A percentile compares a stretch with the other conserved stretches of the same genome.
Conservation (phyloP, 257 asterid genomes). For the Voacanga thouarsii region DNA sequence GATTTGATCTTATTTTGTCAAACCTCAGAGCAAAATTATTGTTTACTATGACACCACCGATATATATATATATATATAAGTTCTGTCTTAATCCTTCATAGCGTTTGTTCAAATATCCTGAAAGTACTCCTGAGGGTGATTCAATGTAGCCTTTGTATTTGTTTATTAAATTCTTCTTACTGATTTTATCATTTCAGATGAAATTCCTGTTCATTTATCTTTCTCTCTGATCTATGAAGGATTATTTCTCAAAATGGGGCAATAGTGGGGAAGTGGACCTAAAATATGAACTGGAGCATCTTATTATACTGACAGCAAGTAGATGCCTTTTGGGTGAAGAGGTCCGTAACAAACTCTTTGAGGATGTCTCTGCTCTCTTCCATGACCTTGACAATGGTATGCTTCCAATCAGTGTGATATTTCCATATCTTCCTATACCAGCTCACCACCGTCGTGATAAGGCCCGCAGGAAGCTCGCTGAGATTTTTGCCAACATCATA, state of each 20-base stretch:
- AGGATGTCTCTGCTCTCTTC: slow-evolving; percentile 88
- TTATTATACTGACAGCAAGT: slow-evolving; percentile 89
- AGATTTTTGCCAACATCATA: slow-evolving; percentile 66
- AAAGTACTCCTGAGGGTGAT: not conserved
- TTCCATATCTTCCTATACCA: slow-evolving; percentile 90
- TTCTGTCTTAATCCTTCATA: not conserved
- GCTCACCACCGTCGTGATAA: slow-evolving; percentile 86
- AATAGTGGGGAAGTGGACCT: slow-evolving; percentile 89
- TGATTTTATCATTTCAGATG: not conserved
- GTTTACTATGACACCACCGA: no score
- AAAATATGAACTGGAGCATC: slow-evolving; percentile 82
- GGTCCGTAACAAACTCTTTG: slow-evolving; percentile 90
- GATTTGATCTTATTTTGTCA: not conserved
- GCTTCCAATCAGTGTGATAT: slow-evolving; percentile 91
- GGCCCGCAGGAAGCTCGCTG: slow-evolving; percentile 83
- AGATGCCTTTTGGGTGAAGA: slow-evolving; percentile 90
- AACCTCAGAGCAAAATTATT: not conserved
- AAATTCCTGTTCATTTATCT: slow-evolving; percentile 6
- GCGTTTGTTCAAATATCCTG: not conserved
- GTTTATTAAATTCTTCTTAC: not conserved
- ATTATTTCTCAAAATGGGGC: slow-evolving; percentile 94
- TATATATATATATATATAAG: no score
- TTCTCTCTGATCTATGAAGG: slow-evolving; percentile 34
- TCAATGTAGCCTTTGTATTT: not conserved
- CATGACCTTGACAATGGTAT: slow-evolving; percentile 93